Conservation (phyloP, 2,329 filamentous ascomycete genomes). For the Trichoderma afroharzianum region DNA sequence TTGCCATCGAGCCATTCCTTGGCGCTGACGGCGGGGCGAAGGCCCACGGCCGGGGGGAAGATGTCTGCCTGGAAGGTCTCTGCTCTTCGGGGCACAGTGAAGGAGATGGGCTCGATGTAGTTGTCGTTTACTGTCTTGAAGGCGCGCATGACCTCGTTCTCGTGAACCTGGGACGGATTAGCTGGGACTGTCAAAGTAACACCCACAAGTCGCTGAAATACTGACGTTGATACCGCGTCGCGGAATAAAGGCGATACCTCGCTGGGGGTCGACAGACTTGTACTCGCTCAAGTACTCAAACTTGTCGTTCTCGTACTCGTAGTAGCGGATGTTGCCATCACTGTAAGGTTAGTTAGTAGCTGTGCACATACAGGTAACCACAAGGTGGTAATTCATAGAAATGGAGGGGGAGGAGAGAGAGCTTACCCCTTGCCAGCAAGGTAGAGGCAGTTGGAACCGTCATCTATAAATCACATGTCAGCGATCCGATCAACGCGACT, state of each 20-base stretch:
- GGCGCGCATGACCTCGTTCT: conserved; percentile 91
- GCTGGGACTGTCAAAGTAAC: not conserved
- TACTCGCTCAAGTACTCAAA: conserved; percentile 97
- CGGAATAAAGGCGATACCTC: conserved; percentile 89
- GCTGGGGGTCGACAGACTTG: conserved; percentile 93
- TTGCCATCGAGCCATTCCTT: conserved; percentile 86
- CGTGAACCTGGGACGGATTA: conserved; percentile 62
- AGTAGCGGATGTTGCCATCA: conserved; percentile 99
- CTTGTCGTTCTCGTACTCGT: conserved; percentile 97
- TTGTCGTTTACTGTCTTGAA: conserved; percentile 96
- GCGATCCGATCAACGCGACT: not conserved
- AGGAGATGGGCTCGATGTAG: conserved; percentile 95
- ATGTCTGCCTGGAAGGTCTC: conserved; percentile 97
- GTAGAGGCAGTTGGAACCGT: conserved; percentile 91
- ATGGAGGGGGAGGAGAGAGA: not conserved
- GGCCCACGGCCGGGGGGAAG: conserved; percentile 79
- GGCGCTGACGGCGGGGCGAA: conserved; percentile 75
- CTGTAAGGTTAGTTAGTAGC: conserved; percentile 39
- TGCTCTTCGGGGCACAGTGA: conserved; percentile 89
- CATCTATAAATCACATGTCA: conserved; percentile 51
- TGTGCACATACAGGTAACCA: not conserved
- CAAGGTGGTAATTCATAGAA: not conserved
- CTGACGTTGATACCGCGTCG: conserved; percentile 87
- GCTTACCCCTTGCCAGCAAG: conserved; percentile 92
- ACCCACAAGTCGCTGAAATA: conserved; percentile 2